These are phyloP conservation scores for Sphagnurus paluster DNA, from an alignment of 1,284 basidiomycete species.

Conservation along the genomic window DNA sequence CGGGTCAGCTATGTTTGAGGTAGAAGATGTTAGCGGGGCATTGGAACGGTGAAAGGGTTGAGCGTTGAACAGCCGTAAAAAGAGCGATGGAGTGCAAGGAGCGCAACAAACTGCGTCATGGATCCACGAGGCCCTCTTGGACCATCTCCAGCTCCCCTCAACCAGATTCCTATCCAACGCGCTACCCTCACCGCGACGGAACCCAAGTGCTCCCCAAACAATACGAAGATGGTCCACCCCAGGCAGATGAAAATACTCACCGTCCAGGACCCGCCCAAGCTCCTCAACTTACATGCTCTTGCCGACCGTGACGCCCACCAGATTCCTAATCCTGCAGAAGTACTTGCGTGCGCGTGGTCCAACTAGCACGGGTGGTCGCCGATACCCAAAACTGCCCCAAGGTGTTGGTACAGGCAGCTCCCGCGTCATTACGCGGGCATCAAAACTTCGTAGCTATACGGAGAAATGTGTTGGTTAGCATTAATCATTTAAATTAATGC, in stretches of 20 bases:
- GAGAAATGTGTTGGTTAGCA: too few species aligned
- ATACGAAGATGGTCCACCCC: not conserved
- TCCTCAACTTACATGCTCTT: conserved; percentile 84
- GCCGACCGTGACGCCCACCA: conserved; percentile 96
- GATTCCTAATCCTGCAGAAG: conserved; percentile 93
- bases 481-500: too few species aligned
- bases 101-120: too few species aligned
- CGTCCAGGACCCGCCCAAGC: conserved; percentile 77
- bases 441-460: conserved; percentile 86
- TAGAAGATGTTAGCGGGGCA: too few species aligned
- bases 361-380: conserved; percentile 96
- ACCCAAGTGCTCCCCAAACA: not conserved
- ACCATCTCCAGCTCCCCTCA: too few species aligned
- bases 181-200: too few species aligned
- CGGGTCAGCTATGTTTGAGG: conserved; percentile 9
- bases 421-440: conserved; percentile 92
- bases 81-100: too few species aligned
- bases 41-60: too few species aligned
- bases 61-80: too few species aligned
- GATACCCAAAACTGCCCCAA: conserved; percentile 97
- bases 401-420: conserved; percentile 62
- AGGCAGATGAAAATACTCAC: conserved; percentile 44
- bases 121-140: too few species aligned
- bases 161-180: too few species aligned
- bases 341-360: conserved; percentile 95